Percentiles rank a stretch among this genome's conserved stretches.
Evolutionary conservation across 2,329 filamentous ascomycete genomes (phyloP).

Genomic region (Albophoma yamanashiensis): DNA sequence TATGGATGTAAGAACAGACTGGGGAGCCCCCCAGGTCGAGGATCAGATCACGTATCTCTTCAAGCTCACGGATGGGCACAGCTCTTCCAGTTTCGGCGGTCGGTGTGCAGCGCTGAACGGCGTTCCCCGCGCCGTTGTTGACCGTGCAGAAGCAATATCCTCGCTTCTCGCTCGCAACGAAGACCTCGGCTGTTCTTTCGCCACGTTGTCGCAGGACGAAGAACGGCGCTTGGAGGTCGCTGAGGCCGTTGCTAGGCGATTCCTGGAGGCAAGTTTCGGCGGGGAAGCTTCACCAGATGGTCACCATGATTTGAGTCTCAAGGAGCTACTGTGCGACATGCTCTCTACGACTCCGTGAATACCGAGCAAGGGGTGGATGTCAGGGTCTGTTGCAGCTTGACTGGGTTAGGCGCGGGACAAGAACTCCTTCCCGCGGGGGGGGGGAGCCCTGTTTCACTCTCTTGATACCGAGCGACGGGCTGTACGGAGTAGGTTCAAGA

Average conservation of each 20-base stretch:
- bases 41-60: constrained; percentile 68
- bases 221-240: constrained; percentile 56
- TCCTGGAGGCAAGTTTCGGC: constrained; percentile 28
- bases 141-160: constrained; percentile 66
- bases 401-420: too few relatives aligned
- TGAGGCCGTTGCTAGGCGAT: constrained; percentile 46
- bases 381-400: background rate
- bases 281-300: background rate
- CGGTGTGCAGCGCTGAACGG: constrained; percentile 82
- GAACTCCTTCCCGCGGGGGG: too few relatives aligned
- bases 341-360: background rate
- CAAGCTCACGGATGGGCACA: constrained; percentile 55
- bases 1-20: constrained; percentile 59
- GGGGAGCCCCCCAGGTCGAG: constrained; percentile 35
- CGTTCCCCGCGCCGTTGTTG: constrained; percentile 59
- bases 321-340: constrained; percentile 7
- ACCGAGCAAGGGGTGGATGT: background rate
- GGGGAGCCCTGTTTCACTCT: too few relatives aligned
- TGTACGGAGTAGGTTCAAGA: background rate
- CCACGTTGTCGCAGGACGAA: constrained; percentile 54
- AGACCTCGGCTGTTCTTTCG: constrained; percentile 64
- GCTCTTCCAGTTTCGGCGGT: constrained; percentile 73
- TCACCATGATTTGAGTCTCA: background rate
- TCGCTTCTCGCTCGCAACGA: constrained; percentile 59
- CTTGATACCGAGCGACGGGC: background rate